These are phyloP conservation scores for Kurtzmaniella quercitrusa DNA, from an alignment of 1,139 yeast genomes.

Conservation along the genomic window DNA sequence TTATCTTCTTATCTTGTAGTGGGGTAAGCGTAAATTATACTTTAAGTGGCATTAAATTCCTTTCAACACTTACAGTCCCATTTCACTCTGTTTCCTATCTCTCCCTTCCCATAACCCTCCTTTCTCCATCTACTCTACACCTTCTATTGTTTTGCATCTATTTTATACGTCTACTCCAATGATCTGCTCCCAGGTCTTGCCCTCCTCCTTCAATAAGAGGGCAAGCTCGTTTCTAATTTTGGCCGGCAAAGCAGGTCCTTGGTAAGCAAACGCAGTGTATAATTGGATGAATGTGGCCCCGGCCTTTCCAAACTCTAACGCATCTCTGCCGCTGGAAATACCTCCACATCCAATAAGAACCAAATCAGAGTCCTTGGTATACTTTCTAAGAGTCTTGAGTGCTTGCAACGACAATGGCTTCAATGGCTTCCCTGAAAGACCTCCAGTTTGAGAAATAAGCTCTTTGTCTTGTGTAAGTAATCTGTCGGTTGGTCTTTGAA, in stretches of 20 bases:
- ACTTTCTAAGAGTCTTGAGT: constrained; percentile 61
- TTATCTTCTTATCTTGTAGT: too few relatives aligned
- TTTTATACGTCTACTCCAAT: constrained; percentile 53
- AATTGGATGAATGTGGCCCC: constrained; percentile 87
- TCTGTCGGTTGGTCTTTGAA: constrained; percentile 60
- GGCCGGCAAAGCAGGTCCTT: constrained; percentile 85
- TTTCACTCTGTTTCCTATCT: too few relatives aligned
- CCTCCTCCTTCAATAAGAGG: constrained; percentile 62
- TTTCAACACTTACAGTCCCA: too few relatives aligned
- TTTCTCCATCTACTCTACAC: too few relatives aligned
- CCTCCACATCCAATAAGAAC: constrained; percentile 96
- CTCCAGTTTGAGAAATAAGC: constrained; percentile 65
- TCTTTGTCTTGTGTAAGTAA: constrained; percentile 44
- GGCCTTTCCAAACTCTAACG: constrained; percentile 85
- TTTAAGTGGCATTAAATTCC: too few relatives aligned
- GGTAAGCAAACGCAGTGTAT: constrained; percentile 88
- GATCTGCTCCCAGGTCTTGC: constrained; percentile 79
- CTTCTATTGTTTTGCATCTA: too few relatives aligned
- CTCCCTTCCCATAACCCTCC: too few relatives aligned
- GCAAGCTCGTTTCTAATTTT: constrained; percentile 74
- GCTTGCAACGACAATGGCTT: constrained; percentile 77
- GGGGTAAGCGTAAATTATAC: too few relatives aligned
- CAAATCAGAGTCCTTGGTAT: constrained; percentile 66
- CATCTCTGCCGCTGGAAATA: constrained; percentile 78
- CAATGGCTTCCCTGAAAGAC: constrained; percentile 88